Percentiles rank a stretch among this genome's conserved stretches.
Evolutionary conservation across 768 basidiomycete species (phyloP).

Genomic region (Tephrocybe sp.): DNA sequence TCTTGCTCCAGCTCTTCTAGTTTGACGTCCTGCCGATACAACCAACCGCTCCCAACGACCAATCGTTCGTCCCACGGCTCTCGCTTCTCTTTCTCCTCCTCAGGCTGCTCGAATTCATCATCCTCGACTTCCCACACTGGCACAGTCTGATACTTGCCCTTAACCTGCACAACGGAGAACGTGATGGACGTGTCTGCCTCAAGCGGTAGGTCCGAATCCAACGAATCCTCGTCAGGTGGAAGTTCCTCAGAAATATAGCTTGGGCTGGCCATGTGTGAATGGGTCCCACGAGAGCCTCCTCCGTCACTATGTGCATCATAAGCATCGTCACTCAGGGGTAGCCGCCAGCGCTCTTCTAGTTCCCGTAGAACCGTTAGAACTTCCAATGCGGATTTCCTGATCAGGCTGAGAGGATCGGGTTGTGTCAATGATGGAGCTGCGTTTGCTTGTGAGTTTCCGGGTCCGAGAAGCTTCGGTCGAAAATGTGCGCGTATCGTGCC

Average conservation of each 20-base stretch:
- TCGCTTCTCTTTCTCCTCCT: constrained; percentile 53
- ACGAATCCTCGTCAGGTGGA: constrained; percentile 36
- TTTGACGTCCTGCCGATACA: constrained; percentile 69
- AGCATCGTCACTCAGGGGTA: constrained; percentile 79
- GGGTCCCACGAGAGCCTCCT: constrained; percentile 38
- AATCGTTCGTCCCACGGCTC: constrained; percentile 83
- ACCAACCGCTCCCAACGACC: constrained; percentile 79
- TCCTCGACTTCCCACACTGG: constrained; percentile 85
- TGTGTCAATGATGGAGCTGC: constrained; percentile 31
- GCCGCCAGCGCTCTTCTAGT: constrained; percentile 75
- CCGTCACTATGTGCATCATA: constrained; percentile 81
- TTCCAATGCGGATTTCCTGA: constrained; percentile 80
- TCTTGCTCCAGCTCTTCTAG: constrained; percentile 58
- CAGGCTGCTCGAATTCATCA: constrained; percentile 29
- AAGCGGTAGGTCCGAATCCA: constrained; percentile 24
- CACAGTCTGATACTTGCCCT: constrained; percentile 61
- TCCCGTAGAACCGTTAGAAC: constrained; percentile 78
- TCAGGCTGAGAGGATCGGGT: constrained; percentile 62
- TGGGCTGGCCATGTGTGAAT: constrained; percentile 48
- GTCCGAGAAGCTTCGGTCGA: constrained; percentile 48
- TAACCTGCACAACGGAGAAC: constrained; percentile 68
- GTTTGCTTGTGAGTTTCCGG: constrained; percentile 34
- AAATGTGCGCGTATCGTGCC: constrained; percentile 57
- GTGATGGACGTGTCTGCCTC: constrained; percentile 66
- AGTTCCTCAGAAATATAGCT: constrained; percentile 28